Evolutionary conservation across 148 eudicot species (phyloP), one percentile per base, ranked within the genome.

Genomic region (Vaccinium macrocarpon): DNA sequence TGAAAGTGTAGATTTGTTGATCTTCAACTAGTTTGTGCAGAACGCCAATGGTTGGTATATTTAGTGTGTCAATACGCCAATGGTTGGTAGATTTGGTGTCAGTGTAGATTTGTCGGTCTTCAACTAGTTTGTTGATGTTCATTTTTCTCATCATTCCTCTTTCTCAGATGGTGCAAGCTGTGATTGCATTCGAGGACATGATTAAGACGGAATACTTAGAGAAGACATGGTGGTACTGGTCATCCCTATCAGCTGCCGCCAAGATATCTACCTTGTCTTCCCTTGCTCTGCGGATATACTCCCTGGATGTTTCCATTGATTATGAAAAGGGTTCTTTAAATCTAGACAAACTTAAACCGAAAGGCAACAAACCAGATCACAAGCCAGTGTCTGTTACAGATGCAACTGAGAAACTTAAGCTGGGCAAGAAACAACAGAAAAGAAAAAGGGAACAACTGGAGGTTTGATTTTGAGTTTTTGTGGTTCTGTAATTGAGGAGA

Each of bases 171-270:
- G 92, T 92, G 38, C 95, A 90, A 89, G 92, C 95, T 25, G 84
- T 91, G 16, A 88, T 94, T 62, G 85, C 89, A n/a, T 88, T 92
- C 8, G 97, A 94, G 76, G 95, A 94, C 84, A 90, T 90, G 95
- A 94, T 94, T 13, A 93, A 89, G 87, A 53, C 92, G 12, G 94
- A 89, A 48, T 89, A 90, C 89, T 86, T 94, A 85, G 90, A 82
- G 82, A 93, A 88, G 42, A 85, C 86, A 9, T 89, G 97, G 93
- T 92, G 94, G 93, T 93, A 91, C 88, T 93, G 97, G 97, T 93
- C 97, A 16, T 93, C 97, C 32, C 87, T 92, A 2, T 89, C 97
- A 66, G 92, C 95, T 74, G 97, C 97, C 23, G 92, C 91, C 70
- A 91, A 88, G 85, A 91, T 88, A 72, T 90, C 95, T 23, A 91